Evolutionary conservation across 139 green algal species (phyloP).

Genomic region (Haematococcus lacustris): DNA sequence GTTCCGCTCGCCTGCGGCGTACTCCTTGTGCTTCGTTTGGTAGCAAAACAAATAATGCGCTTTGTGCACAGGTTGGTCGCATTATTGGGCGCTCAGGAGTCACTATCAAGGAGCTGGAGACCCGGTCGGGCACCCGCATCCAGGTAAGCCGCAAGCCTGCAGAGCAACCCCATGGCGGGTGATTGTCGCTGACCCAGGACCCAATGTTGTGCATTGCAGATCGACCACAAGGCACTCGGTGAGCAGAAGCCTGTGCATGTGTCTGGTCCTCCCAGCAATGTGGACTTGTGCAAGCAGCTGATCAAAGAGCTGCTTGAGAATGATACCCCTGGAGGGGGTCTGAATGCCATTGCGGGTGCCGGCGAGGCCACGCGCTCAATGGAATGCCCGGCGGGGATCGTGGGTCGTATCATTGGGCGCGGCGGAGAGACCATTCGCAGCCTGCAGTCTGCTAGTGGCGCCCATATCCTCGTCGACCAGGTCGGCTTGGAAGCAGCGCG

Average conservation of each 20-base stretch:
- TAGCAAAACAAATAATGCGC: not conserved
- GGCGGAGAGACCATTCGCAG: conserved; percentile 94
- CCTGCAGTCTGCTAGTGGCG: conserved; percentile 82
- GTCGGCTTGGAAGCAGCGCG: no score
- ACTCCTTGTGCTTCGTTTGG: not conserved
- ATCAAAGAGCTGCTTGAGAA: conserved; percentile 38
- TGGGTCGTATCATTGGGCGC: conserved; percentile 91
- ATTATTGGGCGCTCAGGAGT: conserved; percentile 80
- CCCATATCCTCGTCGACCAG: conserved; percentile 70
- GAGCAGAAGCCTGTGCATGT: conserved; percentile 73
- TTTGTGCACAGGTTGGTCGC: conserved; percentile 55
- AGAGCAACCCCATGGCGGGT: no score
- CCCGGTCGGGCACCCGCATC: conserved; percentile 55
- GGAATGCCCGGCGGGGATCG: conserved; percentile 71
- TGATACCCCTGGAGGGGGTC: not conserved
- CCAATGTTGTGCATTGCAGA: no score
- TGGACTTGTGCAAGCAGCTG: conserved; percentile 41
- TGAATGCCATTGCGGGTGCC: not conserved
- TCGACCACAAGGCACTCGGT: conserved; percentile 59
- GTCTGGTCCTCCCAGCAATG: conserved; percentile 32
- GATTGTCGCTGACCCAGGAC: no score
- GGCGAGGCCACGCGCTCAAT: conserved; percentile 25
- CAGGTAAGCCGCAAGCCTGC: no score
- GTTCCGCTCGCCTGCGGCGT: not conserved
- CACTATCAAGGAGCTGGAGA: conserved; percentile 80